Percentiles rank a stretch among this genome's conserved stretches.
Conservation (phyloP, 1,139 yeast species). For the Meyerozyma athensensis region DNA sequence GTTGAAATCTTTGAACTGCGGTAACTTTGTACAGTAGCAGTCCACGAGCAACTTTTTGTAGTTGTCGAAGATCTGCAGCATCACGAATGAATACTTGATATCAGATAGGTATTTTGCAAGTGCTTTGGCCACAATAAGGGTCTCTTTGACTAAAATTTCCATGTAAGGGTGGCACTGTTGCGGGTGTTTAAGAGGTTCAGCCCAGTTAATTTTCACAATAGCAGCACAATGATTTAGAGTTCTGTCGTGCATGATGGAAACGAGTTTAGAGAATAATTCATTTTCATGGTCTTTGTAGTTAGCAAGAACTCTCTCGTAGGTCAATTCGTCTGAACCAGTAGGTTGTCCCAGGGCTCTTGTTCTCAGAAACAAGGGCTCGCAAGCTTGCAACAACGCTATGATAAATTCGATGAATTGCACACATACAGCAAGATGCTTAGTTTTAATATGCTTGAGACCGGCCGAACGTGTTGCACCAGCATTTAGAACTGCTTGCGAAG, state of each 20-base stretch:
- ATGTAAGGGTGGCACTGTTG: constrained; percentile 56
- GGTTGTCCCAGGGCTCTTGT: constrained; percentile 3
- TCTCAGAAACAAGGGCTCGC: constrained; percentile 16
- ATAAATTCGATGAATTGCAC: constrained; percentile 52
- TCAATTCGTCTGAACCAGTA: constrained; percentile 31
- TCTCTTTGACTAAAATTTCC: constrained; percentile 65
- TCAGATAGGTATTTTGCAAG: constrained; percentile 56
- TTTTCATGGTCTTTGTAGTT: constrained; percentile 56
- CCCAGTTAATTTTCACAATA: constrained; percentile 48
- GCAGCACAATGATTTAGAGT: constrained; percentile 46
- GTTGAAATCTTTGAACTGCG: constrained; percentile 47
- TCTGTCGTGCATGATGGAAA: constrained; percentile 68
- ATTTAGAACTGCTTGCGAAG: constrained; percentile 61
- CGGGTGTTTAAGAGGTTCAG: constrained; percentile 36
- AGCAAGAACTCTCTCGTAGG: constrained; percentile 25
- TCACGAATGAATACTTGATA: constrained; percentile 41
- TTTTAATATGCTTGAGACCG: constrained; percentile 69
- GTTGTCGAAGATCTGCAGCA: constrained; percentile 56
- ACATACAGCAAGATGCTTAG: constrained; percentile 67
- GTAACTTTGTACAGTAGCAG: constrained; percentile 48
- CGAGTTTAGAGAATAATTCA: constrained; percentile 62
- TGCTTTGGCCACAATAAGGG: constrained; percentile 58
- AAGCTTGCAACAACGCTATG: constrained; percentile 20
- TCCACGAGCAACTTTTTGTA: constrained; percentile 55
- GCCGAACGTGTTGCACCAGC: constrained; percentile 79